These are phyloP conservation scores for Aspergillus candidus DNA, from an alignment of 2,329 filamentous ascomycete species.

Conservation along the genomic window DNA sequence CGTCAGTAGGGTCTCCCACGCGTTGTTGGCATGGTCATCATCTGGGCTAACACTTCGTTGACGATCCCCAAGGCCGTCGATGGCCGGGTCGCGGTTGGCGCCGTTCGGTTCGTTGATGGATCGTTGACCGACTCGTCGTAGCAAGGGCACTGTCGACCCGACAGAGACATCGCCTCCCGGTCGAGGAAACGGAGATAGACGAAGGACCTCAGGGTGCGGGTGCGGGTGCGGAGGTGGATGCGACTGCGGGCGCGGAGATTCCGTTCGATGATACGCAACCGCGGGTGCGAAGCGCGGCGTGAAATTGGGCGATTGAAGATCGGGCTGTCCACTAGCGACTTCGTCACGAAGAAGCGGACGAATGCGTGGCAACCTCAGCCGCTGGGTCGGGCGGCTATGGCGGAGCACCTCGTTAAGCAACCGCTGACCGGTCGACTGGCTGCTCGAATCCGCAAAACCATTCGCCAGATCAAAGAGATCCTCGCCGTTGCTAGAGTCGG, in stretches of 20 bases:
- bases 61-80: constrained; percentile 78
- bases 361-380: constrained; percentile 32
- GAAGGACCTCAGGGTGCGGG: constrained; percentile 13
- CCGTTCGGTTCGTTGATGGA: constrained; percentile 20
- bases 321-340: constrained; percentile 10
- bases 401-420: constrained; percentile 31
- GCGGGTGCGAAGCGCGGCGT: constrained; percentile 44
- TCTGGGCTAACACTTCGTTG: constrained; percentile 71
- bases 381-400: constrained; percentile 28
- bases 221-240: not conserved
- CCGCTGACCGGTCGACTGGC: constrained; percentile 30
- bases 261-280: constrained; percentile 23
- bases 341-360: constrained; percentile 18
- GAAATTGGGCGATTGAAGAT: constrained; percentile 21
- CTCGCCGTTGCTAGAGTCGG: constrained; percentile 22
- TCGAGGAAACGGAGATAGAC: constrained; percentile 21
- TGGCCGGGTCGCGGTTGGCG: constrained; percentile 15
- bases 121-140: constrained; percentile 32
- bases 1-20: constrained; percentile 74
- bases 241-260: constrained; percentile 16
- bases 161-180: constrained; percentile 15
- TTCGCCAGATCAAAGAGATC: constrained; percentile 24
- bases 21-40: constrained; percentile 46
- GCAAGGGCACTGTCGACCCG: constrained; percentile 20
- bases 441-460: constrained; percentile 16